A percentile compares a stretch with the other conserved stretches of the same genome.
Evolutionary conservation across 805 yeast genomes (phyloP).

Genomic region (Myxozyma monticola): DNA sequence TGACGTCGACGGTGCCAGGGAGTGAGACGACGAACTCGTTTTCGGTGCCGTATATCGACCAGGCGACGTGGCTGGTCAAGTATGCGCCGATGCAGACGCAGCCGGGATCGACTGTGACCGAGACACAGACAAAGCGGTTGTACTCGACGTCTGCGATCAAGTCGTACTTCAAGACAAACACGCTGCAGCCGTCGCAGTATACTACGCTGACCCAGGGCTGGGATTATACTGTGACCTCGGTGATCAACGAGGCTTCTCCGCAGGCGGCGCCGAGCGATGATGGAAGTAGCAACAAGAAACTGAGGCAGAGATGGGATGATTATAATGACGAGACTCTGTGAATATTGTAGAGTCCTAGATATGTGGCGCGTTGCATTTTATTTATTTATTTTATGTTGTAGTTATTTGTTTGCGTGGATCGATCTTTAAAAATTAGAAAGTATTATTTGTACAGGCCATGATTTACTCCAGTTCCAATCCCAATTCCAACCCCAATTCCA

Average conservation of each 20-base stretch:
- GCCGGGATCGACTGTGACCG: slow-evolving; percentile 70
- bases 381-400: background rate
- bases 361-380: background rate
- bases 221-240: slow-evolving; percentile 66
- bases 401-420: background rate
- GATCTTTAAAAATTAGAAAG: no score
- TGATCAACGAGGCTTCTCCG: slow-evolving; percentile 66
- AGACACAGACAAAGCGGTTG: slow-evolving; percentile 61
- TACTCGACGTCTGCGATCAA: slow-evolving; percentile 64
- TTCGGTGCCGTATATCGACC: slow-evolving; percentile 68
- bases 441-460: no score
- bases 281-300: slow-evolving; percentile 9
- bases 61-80: slow-evolving; percentile 69
- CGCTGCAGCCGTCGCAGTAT: slow-evolving; percentile 45
- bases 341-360: background rate
- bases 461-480: no score
- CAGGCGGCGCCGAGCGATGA: slow-evolving; percentile 12
- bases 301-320: slow-evolving; percentile 24
- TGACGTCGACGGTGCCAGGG: slow-evolving; percentile 39
- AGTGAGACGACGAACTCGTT: slow-evolving; percentile 48
- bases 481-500: no score
- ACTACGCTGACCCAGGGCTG: slow-evolving; percentile 87
- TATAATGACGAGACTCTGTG: background rate
- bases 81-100: slow-evolving; percentile 93
- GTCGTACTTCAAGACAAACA: slow-evolving; percentile 54